These are phyloP conservation scores for Penicillium turbatum DNA, from an alignment of 495 filamentous ascomycete species.

Conservation along the genomic window DNA sequence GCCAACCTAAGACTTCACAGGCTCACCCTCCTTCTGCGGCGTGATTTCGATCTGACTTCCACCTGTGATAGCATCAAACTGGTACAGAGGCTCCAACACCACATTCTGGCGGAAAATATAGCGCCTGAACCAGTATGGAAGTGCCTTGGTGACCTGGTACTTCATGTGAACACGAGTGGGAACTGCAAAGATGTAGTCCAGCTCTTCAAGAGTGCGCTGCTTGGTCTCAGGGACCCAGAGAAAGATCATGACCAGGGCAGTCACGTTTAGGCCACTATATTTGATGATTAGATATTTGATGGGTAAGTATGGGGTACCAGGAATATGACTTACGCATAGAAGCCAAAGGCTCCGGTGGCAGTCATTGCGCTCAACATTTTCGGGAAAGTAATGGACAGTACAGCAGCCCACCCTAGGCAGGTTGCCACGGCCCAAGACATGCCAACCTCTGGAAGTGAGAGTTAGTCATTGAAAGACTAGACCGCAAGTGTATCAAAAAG, in stretches of 20 bases:
- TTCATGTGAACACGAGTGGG: slow-evolving; percentile 57
- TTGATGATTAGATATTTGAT: slow-evolving; percentile 20
- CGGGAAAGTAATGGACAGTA: slow-evolving; percentile 67
- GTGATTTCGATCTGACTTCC: background rate
- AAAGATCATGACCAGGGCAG: slow-evolving; percentile 67
- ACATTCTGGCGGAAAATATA: slow-evolving; percentile 58
- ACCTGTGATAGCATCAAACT: slow-evolving; percentile 42
- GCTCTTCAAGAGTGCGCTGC: slow-evolving; percentile 73
- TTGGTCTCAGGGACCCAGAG: slow-evolving; percentile 77
- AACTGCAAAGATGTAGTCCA: slow-evolving; percentile 80
- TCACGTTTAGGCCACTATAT: slow-evolving; percentile 59
- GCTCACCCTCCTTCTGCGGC: slow-evolving; percentile 1
- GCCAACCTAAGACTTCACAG: background rate
- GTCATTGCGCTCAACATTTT: slow-evolving; percentile 56
- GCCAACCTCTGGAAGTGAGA: slow-evolving; percentile 50
- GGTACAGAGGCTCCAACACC: slow-evolving; percentile 59
- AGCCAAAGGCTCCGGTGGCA: slow-evolving; percentile 47
- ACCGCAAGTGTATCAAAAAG: no score
- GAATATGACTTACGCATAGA: slow-evolving; percentile 40
- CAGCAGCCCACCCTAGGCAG: slow-evolving; percentile 68
- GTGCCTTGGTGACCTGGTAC: slow-evolving; percentile 59
- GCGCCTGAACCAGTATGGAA: slow-evolving; percentile 68
- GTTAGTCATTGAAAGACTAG: slow-evolving; percentile 7
- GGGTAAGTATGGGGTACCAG: background rate
- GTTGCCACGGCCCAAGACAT: slow-evolving; percentile 75